Evolutionary conservation across 495 filamentous ascomycete genomes (phyloP).

Genomic region (Daldinia decipiens): DNA sequence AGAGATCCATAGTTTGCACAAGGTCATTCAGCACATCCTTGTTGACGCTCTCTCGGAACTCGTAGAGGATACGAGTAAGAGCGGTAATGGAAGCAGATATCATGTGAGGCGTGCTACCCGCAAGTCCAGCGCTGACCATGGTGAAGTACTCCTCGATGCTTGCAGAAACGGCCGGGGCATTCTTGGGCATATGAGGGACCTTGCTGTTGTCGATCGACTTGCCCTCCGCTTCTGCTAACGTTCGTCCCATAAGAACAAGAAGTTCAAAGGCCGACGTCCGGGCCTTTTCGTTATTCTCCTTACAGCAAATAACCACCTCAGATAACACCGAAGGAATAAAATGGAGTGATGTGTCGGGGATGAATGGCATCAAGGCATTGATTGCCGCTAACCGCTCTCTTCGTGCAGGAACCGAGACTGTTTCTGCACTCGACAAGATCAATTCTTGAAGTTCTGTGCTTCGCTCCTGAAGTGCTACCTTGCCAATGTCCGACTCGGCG

Average conservation of each 20-base stretch:
- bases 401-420: constrained; percentile 82
- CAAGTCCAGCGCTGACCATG: constrained; percentile 96
- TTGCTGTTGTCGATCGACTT: constrained; percentile 82
- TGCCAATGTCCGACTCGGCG: constrained; percentile 78
- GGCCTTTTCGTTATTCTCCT: constrained; percentile 96
- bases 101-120: constrained; percentile 92
- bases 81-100: constrained; percentile 93
- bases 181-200: constrained; percentile 82
- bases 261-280: constrained; percentile 89
- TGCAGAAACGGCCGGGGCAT: constrained; percentile 79
- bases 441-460: constrained; percentile 79
- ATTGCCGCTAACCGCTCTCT: constrained; percentile 87
- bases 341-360: constrained; percentile 79
- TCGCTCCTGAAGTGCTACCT: constrained; percentile 74
- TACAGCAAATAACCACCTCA: constrained; percentile 92
- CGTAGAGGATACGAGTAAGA: constrained; percentile 87
- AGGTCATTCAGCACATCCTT: constrained; percentile 72
- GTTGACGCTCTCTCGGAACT: constrained; percentile 74
- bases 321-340: constrained; percentile 92
- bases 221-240: constrained; percentile 73
- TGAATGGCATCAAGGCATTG: constrained; percentile 75
- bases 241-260: constrained; percentile 85
- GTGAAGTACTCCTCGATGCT: constrained; percentile 95
- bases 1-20: constrained; percentile 91
- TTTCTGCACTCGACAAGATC: constrained; percentile 78